Conservation (phyloP, 179 eudicot species). For the Corrigiola litoralis region DNA sequence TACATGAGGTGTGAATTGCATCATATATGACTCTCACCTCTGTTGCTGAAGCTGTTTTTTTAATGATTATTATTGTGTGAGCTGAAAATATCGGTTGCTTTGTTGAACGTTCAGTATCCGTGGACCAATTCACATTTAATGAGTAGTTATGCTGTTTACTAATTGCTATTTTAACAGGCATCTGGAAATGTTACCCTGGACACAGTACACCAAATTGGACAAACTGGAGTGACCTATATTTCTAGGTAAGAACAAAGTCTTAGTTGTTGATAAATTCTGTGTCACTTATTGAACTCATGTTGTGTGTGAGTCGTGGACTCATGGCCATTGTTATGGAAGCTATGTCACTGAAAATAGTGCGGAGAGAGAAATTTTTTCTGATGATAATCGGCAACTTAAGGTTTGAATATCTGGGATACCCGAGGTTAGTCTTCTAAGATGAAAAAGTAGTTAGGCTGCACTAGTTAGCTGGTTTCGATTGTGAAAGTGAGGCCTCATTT, state of each 20-base stretch:
- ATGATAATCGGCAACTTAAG: too few species aligned
- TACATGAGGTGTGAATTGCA: neutral
- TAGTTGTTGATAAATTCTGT: neutral
- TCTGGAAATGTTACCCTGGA: conserved; percentile 98
- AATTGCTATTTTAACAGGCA: conserved; percentile 49
- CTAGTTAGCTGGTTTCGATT: too few species aligned
- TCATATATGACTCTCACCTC: neutral
- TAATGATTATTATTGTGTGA: too few species aligned
- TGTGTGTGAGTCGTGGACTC: neutral
- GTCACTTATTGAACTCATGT: neutral
- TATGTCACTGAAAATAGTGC: too few species aligned
- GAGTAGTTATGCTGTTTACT: neutral
- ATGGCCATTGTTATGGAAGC: too few species aligned
- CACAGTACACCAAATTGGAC: conserved; percentile 82
- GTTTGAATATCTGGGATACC: too few species aligned
- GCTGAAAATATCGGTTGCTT: neutral
- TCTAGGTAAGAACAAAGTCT: conserved; percentile 54
- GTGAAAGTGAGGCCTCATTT: too few species aligned
- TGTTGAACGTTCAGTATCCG: neutral
- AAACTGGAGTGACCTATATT: conserved; percentile 90
- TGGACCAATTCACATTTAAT: neutral
- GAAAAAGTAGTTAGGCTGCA: too few species aligned
- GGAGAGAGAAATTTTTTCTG: too few species aligned
- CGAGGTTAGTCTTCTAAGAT: too few species aligned
- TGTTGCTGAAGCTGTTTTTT: conserved; percentile 5